Evolutionary conservation across 192 early-diverging fungal species (phyloP), one percentile per base, ranked within the genome.

Genomic region (Phlyctochytrium planicorne): DNA sequence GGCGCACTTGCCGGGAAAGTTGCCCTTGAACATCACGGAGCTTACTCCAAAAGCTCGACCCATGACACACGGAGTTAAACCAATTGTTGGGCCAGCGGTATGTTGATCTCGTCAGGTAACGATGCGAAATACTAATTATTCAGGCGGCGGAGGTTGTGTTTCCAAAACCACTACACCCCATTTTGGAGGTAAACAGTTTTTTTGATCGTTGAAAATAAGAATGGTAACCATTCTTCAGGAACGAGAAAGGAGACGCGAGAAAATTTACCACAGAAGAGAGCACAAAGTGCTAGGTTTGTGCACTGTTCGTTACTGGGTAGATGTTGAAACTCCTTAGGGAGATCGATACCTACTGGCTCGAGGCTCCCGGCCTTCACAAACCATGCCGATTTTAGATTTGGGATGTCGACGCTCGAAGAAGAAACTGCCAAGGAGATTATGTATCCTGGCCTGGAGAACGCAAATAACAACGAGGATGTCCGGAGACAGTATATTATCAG

Each of bases 141-240:
- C 30, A 75, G 74, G 75, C 66, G 31, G 71, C 59, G 6, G 67
- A 71, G 52, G 75, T 76, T 0, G n/a, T 76, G 10, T 75, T 68
- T 23, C 75, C 75, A 2, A 35, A 67, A 35, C 53, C 29, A 31
- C 35, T 56, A 31, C 59, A 72, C 33, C 70, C 52, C 17, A 23
- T 64, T 17, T 52, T 65, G 27, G 34, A 71, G 62, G 37, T 62
- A 6, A 30, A 2, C 31, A 20, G 17, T 31, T 30, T 20, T 65
- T 55, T 61, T 6, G 20, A 12, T 6, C 20, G 6, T 17, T 23
- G 17, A n/a, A n/a, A 66, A 20, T 32, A 20, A 34, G 61, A n/a
- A n/a, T n/a, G n/a, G n/a, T n/a, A n/a, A n/a, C n/a, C n/a, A n/a
- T n/a, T n/a, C n/a, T n/a, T n/a, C n/a, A n/a, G 63, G 73, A 78